These are phyloP conservation scores for Gloeophyllum trabeum DNA, from an alignment of 768 basidiomycete genomes.

Conservation along the genomic window DNA sequence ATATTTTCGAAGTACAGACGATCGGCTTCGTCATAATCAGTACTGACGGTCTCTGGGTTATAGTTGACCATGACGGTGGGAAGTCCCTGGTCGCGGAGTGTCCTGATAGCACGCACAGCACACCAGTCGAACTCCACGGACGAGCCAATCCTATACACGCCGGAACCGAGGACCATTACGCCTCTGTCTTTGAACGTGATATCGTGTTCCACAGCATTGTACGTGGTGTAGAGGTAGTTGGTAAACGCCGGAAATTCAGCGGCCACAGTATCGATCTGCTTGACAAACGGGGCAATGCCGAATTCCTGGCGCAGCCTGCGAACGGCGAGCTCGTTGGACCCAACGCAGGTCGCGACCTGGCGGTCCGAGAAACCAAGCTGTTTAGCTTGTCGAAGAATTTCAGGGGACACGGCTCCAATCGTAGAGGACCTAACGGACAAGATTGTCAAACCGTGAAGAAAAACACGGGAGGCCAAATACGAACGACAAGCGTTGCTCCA, in stretches of 20 bases:
- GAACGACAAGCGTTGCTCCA: conserved; percentile 71
- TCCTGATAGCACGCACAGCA: conserved; percentile 93
- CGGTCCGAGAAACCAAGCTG: conserved; percentile 95
- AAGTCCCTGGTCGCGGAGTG: conserved; percentile 86
- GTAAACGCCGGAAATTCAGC: conserved; percentile 98
- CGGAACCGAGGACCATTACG: conserved; percentile 95
- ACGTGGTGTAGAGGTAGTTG: conserved; percentile 97
- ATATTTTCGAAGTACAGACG: conserved; percentile 99
- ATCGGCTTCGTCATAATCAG: conserved; percentile 98
- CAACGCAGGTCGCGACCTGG: conserved; percentile 72
- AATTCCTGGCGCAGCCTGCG: conserved; percentile 81
- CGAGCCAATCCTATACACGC: conserved; percentile 97
- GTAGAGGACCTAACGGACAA: conserved; percentile 38
- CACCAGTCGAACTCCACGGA: conserved; percentile 99
- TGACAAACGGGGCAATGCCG: conserved; percentile 82
- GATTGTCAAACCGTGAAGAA: conserved; percentile 1
- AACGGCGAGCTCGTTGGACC: conserved; percentile 88
- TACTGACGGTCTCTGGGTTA: conserved; percentile 98
- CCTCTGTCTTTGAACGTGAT: conserved; percentile 83
- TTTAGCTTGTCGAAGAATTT: conserved; percentile 72
- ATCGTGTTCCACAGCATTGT: conserved; percentile 94
- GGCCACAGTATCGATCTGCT: conserved; percentile 98
- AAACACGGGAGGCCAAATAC: conserved; percentile 16
- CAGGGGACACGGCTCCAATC: conserved; percentile 48
- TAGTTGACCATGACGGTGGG: conserved; percentile 99